Evolutionary conservation across 352 stramenopile species (phyloP).

Genomic region (Phytopythium helicoides): DNA sequence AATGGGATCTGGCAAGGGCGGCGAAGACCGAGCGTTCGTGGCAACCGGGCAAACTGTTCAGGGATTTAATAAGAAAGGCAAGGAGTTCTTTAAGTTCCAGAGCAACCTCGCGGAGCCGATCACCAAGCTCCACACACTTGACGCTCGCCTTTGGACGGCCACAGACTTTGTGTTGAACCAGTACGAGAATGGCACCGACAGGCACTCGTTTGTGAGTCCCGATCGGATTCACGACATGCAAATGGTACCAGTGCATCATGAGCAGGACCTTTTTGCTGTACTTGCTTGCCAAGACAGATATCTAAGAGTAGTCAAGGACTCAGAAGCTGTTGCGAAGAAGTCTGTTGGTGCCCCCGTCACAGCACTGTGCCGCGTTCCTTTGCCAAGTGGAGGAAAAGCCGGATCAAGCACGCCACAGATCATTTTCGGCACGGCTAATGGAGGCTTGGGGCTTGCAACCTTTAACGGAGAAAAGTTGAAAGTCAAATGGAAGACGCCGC

Average conservation of each 20-base stretch:
- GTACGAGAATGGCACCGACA: conserved; percentile 81
- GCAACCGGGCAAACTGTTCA: conserved; percentile 69
- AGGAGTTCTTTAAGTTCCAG: conserved; percentile 86
- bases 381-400: conserved; percentile 4
- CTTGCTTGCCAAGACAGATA: conserved; percentile 78
- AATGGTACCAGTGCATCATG: conserved; percentile 49
- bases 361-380: conserved; percentile 35
- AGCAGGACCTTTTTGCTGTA: conserved; percentile 60
- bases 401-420: conserved; percentile 32
- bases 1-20: conserved; percentile 70
- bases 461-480: conserved; percentile 81
- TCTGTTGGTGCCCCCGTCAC: conserved; percentile 50
- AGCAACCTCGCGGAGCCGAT: conserved; percentile 83
- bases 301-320: conserved; percentile 60
- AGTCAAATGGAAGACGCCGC: conserved; percentile 61
- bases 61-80: conserved; percentile 84
- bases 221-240: conserved; percentile 83
- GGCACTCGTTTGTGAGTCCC: conserved; percentile 70
- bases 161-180: conserved; percentile 82
- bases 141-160: conserved; percentile 70
- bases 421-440: conserved; percentile 65
- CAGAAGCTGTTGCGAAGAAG: conserved; percentile 58
- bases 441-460: conserved; percentile 51
- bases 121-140: conserved; percentile 61
- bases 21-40: conserved; percentile 69